Base-by-base conservation (phyloP, 1,139 yeast genomes). In the Kurtzmaniella quercitrusa region DNA sequence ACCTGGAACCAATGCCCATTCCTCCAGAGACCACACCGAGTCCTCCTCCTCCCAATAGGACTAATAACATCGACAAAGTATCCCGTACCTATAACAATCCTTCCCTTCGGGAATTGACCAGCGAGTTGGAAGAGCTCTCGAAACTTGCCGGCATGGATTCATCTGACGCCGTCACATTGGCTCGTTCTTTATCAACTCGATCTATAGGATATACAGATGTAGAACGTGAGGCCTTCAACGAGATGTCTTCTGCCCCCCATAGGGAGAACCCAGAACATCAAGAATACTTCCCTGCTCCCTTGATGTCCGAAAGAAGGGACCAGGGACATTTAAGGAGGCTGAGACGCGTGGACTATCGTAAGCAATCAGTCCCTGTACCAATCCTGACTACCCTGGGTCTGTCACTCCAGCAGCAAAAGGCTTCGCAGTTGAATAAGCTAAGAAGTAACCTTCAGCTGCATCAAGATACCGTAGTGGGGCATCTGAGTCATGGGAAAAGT, bases 121-220 rank as follows among this genome's bases (percentile, higher is more conserved):
- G 66, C 47, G 93, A 85, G 57, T 64, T 85, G 43, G 85, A 84
- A 51, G 78, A 72, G 43, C 64, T 85, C 38, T 79, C 89, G 0
- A 80, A 78, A 50, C 66, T 79, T 58, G 91, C 91, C 0, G 93
- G 94, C 0, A 66, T 85, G 64, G 84, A 82, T 43, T 81, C 86
- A 12, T 74, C 79, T 21, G 91, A 85, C 62, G 89, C 93, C 0
- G 82, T 82, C 2, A 81, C 91, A 0, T 65, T 85, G 41, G 93
- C 93, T 0, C 69, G 91, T 55, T 81, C 90, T 0, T 68, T 85
- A 45, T 79, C 85, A 1, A 73, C 83, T 1, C 71, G 79, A 1
- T 75, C 85, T 0, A 63, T 80, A 37, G 84, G 85, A 2, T 75
- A 77, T 45, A 75, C 81, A 2, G 77, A 73, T 43, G 73, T 74